These are phyloP conservation scores for Fusarium liriodendri DNA, from an alignment of 2,329 filamentous ascomycete species.

Conservation along the genomic window DNA sequence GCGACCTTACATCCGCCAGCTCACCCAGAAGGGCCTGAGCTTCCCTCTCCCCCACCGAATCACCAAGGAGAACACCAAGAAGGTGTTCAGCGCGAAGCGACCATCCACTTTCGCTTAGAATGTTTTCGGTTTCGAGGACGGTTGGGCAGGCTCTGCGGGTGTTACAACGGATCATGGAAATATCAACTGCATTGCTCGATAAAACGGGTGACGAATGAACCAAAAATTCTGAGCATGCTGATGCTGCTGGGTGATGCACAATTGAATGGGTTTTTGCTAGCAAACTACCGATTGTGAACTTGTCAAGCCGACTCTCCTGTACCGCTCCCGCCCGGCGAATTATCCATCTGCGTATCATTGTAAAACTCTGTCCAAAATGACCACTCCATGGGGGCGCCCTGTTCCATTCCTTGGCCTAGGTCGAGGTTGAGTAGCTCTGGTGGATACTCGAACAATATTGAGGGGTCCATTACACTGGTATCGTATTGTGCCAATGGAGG, in stretches of 20 bases:
- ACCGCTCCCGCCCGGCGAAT: conserved; percentile 43
- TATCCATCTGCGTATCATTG: conserved; percentile 52
- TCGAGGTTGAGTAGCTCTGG: conserved; percentile 42
- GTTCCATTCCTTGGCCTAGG: conserved; percentile 35
- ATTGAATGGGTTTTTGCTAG: conserved; percentile 45
- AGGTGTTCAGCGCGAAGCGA: conserved; percentile 92
- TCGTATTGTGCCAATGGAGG: conserved; percentile 36
- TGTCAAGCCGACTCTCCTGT: conserved; percentile 34
- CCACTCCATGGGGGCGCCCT: conserved; percentile 44
- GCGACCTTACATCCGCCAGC: conserved; percentile 99
- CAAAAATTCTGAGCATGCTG: conserved; percentile 48
- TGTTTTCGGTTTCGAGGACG: conserved; percentile 63
- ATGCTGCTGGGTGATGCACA: conserved; percentile 42
- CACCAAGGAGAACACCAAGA: conserved; percentile 84
- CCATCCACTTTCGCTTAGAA: conserved; percentile 97
- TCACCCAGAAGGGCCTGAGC: conserved; percentile 92
- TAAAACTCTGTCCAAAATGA: conserved; percentile 59
- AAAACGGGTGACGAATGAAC: conserved; percentile 60
- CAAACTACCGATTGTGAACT: conserved; percentile 35
- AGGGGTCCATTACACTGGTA: conserved; percentile 45
- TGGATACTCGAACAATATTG: conserved; percentile 44
- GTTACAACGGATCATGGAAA: conserved; percentile 72
- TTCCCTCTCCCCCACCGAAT: conserved; percentile 99
- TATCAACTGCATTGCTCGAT: conserved; percentile 68
- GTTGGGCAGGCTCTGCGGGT: conserved; percentile 68